phyloP scores from a whole-genome alignment of 257 asterid species.

The Fraxinus excelsior region DNA sequence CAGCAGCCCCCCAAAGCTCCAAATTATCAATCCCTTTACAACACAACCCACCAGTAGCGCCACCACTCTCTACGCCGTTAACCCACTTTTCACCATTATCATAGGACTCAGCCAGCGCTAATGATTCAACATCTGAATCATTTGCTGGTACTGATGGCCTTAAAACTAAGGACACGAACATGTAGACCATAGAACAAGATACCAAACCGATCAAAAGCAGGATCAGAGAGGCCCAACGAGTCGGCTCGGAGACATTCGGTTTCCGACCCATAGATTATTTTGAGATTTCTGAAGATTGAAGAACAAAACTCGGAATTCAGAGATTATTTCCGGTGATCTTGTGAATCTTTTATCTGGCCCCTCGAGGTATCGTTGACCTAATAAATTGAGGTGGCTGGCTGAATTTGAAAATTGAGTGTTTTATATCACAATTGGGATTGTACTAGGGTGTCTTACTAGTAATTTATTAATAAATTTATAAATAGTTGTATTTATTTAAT shows the following conservation, averaged over 20 bases:
- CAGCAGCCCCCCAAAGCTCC: conserved; percentile 96
- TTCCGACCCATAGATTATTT: conserved; percentile 68
- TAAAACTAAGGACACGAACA: conserved; percentile 61
- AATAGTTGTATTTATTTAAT: too few relatives aligned
- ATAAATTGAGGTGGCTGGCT: background rate
- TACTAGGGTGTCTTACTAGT: too few relatives aligned
- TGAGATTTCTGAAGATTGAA: background rate
- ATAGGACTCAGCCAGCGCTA: too few relatives aligned
- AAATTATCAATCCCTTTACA: conserved; percentile 70
- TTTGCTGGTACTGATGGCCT: conserved; percentile 25
- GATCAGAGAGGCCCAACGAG: conserved; percentile 57
- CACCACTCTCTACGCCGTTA: conserved; percentile 26
- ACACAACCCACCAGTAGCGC: conserved; percentile 39
- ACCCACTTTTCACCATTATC: too few relatives aligned
- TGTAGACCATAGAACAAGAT: conserved; percentile 59
- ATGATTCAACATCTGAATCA: conserved; percentile 25
- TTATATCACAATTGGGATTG: too few relatives aligned
- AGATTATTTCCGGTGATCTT: conserved; percentile 23
- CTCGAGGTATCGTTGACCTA: conserved; percentile 28
- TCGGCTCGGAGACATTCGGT: conserved; percentile 62
- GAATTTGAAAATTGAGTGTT: too few relatives aligned
- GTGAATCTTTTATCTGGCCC: conserved; percentile 1
- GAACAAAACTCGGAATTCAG: conserved; percentile 35
- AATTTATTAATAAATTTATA: too few relatives aligned
- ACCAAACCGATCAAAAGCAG: conserved; percentile 72